phyloP scores from a whole-genome alignment of 805 yeast species.

The Zygoascus biomembranicola region DNA sequence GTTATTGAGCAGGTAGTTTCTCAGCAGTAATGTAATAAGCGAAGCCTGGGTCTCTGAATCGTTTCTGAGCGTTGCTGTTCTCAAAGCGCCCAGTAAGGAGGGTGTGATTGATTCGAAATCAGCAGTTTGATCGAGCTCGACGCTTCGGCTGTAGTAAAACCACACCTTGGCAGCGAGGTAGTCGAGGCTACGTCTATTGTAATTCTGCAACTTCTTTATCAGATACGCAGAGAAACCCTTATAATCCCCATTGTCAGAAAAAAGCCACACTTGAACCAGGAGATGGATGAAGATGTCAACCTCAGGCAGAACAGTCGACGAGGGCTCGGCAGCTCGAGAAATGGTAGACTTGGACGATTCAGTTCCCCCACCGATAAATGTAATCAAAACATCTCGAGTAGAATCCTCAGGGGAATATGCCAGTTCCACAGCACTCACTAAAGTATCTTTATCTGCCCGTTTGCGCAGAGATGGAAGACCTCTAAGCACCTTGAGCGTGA shows the following conservation, averaged over 20 bases:
- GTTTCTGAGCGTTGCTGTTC: constrained; percentile 86
- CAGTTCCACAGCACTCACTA: constrained; percentile 46
- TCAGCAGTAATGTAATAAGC: constrained; percentile 72
- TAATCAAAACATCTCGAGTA: constrained; percentile 31
- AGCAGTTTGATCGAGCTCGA: constrained; percentile 46
- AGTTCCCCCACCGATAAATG: constrained; percentile 3
- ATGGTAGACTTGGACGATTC: constrained; percentile 1
- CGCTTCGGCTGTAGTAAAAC: constrained; percentile 79
- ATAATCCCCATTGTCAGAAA: constrained; percentile 51
- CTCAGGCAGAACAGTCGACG: constrained; percentile 54
- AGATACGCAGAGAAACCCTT: constrained; percentile 33
- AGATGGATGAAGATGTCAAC: constrained; percentile 72
- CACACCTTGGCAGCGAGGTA: constrained; percentile 82
- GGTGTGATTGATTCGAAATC: constrained; percentile 43
- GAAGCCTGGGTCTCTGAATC: constrained; percentile 89
- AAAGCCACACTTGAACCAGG: constrained; percentile 64
- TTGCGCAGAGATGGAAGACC: constrained; percentile 72
- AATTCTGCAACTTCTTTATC: constrained; percentile 38
- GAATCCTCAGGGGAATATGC: constrained; percentile 47
- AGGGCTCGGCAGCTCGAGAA: constrained; percentile 3
- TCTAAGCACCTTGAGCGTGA: constrained; percentile 76
- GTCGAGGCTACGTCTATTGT: constrained; percentile 79
- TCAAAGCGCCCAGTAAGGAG: constrained; percentile 60
- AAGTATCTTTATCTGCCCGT: constrained; percentile 44
- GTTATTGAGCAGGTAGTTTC: constrained; percentile 69